phyloP scores from a whole-genome alignment of 164 flowering plant species.

The Platanus orientalis region DNA sequence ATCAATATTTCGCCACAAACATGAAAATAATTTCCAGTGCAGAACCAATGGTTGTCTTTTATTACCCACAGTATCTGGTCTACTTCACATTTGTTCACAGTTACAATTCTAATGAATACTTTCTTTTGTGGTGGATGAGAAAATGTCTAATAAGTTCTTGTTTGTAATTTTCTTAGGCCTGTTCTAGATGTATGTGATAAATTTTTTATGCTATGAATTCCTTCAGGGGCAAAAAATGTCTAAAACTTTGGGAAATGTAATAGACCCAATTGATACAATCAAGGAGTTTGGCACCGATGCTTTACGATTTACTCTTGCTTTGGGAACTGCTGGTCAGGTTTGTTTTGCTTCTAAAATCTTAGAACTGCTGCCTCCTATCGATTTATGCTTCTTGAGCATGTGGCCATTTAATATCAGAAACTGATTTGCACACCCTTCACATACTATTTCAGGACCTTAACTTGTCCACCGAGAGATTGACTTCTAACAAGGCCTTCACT shows the following conservation, averaged over 20 bases:
- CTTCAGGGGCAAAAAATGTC: constrained; percentile 97
- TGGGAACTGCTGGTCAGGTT: constrained; percentile 98
- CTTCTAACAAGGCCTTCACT: constrained; percentile 93
- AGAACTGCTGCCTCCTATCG: neutral
- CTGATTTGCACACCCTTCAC: neutral
- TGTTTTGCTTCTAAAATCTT: constrained; percentile 19
- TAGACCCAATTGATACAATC: constrained; percentile 88
- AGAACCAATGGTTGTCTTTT: no score
- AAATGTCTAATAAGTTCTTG: no score
- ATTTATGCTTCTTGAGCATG: neutral
- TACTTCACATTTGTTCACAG: no score
- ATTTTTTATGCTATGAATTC: neutral
- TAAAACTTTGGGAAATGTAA: constrained; percentile 86
- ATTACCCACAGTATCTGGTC: no score
- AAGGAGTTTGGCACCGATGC: constrained; percentile 95
- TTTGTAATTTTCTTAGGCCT: no score
- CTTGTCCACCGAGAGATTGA: constrained; percentile 79
- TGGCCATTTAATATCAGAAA: neutral
- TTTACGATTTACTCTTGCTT: constrained; percentile 71
- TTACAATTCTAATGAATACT: no score
- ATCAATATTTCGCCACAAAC: no score
- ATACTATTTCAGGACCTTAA: constrained; percentile 75
- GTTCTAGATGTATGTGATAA: neutral
- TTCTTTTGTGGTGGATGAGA: no score
- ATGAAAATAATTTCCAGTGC: no score